Percentiles rank a stretch among this genome's conserved stretches.
These are phyloP conservation scores for Nakazawaea sp. DNA, from an alignment of 805 yeast genomes.

Conservation along the genomic window DNA sequence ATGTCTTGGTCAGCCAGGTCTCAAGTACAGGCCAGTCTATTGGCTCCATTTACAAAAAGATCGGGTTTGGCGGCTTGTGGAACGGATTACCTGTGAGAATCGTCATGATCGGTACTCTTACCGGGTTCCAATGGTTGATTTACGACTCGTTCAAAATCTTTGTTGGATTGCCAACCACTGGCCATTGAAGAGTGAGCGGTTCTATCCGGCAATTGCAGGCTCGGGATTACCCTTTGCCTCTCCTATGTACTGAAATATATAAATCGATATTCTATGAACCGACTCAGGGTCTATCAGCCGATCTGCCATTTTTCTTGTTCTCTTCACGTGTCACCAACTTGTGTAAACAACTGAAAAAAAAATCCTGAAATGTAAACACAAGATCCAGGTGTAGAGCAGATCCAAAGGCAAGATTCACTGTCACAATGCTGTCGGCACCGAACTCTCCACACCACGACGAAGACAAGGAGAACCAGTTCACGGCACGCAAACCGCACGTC, in stretches of 20 bases:
- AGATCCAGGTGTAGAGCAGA: too few relatives aligned
- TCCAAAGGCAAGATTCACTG: too few relatives aligned
- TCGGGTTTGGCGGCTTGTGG: constrained; percentile 92
- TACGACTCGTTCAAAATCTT: constrained; percentile 95
- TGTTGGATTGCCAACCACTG: constrained; percentile 93
- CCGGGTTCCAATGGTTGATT: constrained; percentile 95
- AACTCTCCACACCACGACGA: constrained; percentile 8
- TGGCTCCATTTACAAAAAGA: constrained; percentile 65
- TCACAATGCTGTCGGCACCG: constrained; percentile 13
- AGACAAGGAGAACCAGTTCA: constrained; percentile 4
- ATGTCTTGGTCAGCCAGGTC: constrained; percentile 93
- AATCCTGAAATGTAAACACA: too few relatives aligned
- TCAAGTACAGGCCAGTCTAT: constrained; percentile 65
- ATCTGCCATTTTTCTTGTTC: not conserved
- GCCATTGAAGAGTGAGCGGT: constrained; percentile 16
- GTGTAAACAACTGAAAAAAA: too few relatives aligned
- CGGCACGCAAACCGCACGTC: not conserved
- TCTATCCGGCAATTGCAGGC: too few relatives aligned
- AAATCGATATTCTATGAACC: too few relatives aligned
- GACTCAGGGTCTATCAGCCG: too few relatives aligned
- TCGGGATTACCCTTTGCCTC: too few relatives aligned
- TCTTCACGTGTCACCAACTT: too few relatives aligned
- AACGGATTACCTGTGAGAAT: constrained; percentile 92
- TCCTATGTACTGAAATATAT: too few relatives aligned
- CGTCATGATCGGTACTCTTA: constrained; percentile 94